Conservation (phyloP, 2,329 filamentous ascomycete genomes). For the Verticillium klebahnii region DNA sequence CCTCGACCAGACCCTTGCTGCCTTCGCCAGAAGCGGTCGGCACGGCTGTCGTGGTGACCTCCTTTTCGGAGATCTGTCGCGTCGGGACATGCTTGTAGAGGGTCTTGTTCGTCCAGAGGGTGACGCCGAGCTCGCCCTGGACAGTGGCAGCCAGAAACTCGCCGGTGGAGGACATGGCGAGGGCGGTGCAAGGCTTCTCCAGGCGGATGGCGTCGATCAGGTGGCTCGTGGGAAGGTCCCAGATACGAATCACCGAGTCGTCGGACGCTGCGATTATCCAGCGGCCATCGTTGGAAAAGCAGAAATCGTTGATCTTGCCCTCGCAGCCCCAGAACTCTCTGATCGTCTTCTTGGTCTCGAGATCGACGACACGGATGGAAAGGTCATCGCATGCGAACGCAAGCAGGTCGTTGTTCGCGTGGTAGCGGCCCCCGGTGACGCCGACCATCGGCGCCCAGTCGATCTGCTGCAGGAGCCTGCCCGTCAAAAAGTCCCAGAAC, state of each 20-base stretch:
- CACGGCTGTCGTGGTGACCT: conserved; percentile 59
- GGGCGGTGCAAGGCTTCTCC: conserved; percentile 70
- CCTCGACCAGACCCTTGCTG: conserved; percentile 69
- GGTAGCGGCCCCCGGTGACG: conserved; percentile 74
- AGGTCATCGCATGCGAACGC: conserved; percentile 87
- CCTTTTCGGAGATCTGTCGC: conserved; percentile 73
- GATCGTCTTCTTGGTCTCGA: conserved; percentile 84
- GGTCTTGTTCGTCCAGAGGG: conserved; percentile 91
- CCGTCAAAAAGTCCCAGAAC: conserved; percentile 95
- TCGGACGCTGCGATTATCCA: conserved; percentile 89
- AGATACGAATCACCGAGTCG: conserved; percentile 76
- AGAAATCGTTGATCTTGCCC: conserved; percentile 71
- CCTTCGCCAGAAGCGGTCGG: conserved; percentile 82
- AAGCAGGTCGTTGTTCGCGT: conserved; percentile 76
- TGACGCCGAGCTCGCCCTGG: conserved; percentile 78
- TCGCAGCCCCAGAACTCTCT: conserved; percentile 86
- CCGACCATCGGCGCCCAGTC: conserved; percentile 76
- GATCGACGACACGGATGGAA: conserved; percentile 82
- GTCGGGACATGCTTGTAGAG: conserved; percentile 88
- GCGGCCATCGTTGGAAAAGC: conserved; percentile 87
- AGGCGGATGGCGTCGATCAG: conserved; percentile 88
- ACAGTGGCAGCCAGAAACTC: conserved; percentile 92
- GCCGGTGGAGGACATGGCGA: conserved; percentile 84
- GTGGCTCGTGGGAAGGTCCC: conserved; percentile 94
- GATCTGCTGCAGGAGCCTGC: conserved; percentile 72